Conservation (phyloP, 176 grass and related monocot species). For the Aegilops tauschii region DNA sequence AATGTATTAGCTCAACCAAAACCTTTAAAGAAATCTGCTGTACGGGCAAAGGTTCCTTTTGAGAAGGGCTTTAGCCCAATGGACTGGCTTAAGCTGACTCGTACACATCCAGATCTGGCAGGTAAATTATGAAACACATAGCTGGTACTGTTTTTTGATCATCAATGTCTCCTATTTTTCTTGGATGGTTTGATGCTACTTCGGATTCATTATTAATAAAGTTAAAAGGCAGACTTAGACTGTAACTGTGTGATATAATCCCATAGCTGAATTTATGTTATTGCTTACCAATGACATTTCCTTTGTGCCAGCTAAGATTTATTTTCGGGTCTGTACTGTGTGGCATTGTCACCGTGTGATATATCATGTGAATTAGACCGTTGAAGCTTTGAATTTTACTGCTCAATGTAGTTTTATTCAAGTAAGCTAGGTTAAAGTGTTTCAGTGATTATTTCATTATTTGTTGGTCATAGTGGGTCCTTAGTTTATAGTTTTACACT, state of each 20-base stretch:
- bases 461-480: not conserved
- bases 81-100: conserved; percentile 91
- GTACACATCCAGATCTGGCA: conserved; percentile 81
- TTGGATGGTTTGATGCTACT: not conserved
- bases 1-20: conserved; percentile 44
- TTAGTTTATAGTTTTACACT: not conserved
- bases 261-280: not conserved
- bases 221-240: not conserved
- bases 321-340: not conserved
- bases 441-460: not conserved
- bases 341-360: not conserved
- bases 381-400: not conserved
- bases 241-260: not conserved
- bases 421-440: not conserved
- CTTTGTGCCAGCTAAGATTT: not conserved
- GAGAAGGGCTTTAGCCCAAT: conserved; percentile 93
- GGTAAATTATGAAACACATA: conserved; percentile 34
- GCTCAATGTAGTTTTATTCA: conserved; percentile 2
- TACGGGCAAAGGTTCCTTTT: conserved; percentile 76
- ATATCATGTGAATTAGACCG: not conserved
- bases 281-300: not conserved
- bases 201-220: no score
- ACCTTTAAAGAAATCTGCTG: conserved; percentile 57
- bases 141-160: not conserved
- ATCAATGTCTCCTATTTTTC: not conserved